phyloP scores from a whole-genome alignment of 495 filamentous ascomycete genomes.

The Hypoxylon fuscum region DNA sequence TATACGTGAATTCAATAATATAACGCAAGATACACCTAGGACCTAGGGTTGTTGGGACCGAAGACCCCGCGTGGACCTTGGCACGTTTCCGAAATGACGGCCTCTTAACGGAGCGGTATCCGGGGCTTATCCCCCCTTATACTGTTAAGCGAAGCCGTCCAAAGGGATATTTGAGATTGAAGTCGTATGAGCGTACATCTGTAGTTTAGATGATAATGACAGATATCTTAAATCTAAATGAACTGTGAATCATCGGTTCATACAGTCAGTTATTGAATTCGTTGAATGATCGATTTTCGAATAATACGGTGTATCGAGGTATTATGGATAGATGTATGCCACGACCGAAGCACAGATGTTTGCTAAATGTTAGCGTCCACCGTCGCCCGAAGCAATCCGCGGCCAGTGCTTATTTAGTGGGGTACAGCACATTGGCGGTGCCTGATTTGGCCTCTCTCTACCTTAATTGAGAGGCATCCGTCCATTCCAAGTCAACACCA shows the following conservation, averaged over 20 bases:
- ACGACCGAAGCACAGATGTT: conserved; percentile 12
- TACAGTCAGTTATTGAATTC: too few relatives aligned
- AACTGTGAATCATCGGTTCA: too few relatives aligned
- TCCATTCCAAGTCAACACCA: conserved; percentile 18
- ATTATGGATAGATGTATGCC: conserved; percentile 4
- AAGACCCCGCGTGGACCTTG: too few relatives aligned
- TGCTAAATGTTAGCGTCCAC: conserved; percentile 3
- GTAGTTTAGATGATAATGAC: neutral
- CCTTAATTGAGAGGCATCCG: neutral
- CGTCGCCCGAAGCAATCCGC: conserved; percentile 10
- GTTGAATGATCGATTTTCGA: neutral
- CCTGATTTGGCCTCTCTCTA: conserved; percentile 11
- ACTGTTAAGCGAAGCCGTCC: too few relatives aligned
- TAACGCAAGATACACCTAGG: too few relatives aligned
- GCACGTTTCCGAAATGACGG: too few relatives aligned
- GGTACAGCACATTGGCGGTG: neutral
- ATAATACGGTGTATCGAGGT: neutral
- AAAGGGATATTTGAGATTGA: too few relatives aligned
- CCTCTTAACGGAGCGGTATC: too few relatives aligned
- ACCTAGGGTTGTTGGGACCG: too few relatives aligned
- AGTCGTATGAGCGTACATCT: too few relatives aligned
- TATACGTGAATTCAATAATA: too few relatives aligned
- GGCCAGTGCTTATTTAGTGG: conserved; percentile 33
- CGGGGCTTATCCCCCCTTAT: too few relatives aligned
- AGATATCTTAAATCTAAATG: conserved; percentile 4